Evolutionary conservation across 1,284 basidiomycete genomes (phyloP), one percentile per base, ranked within the genome.

Genomic region (Apiotrichum veenhuisii): DNA sequence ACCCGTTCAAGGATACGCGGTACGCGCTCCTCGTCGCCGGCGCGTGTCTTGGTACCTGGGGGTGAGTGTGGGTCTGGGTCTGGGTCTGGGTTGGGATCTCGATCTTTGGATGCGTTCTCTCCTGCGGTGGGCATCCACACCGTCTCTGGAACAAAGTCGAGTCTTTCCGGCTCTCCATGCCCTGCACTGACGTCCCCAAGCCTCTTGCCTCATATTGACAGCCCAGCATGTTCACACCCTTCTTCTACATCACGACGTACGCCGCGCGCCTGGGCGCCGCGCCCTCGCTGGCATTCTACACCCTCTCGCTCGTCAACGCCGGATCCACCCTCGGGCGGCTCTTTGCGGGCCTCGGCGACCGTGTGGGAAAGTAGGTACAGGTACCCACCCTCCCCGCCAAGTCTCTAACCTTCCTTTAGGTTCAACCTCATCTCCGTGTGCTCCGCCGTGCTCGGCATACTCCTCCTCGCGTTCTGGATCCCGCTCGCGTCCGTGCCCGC

Each of bases 251-350:
- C 23, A 50, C 70, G 56, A 58, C 63, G 14, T 66, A 66, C 45
- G 71, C 72, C 1, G 40, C 58, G 22, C 48, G 44, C 2, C 54
- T 73, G 27, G 70, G 69, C 1, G 58, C 76, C 18, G 40, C 54
- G 10, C 30, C 44, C 3, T 66, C 65, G 20, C 55, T 68, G 40
- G 59, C 57, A 15, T 64, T 61, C 44, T 70, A 70, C 59, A 57
- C 60, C 18, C 47, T 70, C 18, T 64, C 69, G 3, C 65, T 71
- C 48, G 45, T 71, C 30, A 71, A 70, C 45, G 68, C 67, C 26
- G 67, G 65, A 15, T 65, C 63, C 5, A 57, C 71, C 7, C 54
- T 72, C 36, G 61, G 59, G 7, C 55, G 63, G 5, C 41, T 64
- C 11, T 27, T 54, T 14, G 60, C 64, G 0, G 55, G 26, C 18